Evolutionary conservation across 257 asterid genomes (phyloP).

Genomic region (Solanum piurae): DNA sequence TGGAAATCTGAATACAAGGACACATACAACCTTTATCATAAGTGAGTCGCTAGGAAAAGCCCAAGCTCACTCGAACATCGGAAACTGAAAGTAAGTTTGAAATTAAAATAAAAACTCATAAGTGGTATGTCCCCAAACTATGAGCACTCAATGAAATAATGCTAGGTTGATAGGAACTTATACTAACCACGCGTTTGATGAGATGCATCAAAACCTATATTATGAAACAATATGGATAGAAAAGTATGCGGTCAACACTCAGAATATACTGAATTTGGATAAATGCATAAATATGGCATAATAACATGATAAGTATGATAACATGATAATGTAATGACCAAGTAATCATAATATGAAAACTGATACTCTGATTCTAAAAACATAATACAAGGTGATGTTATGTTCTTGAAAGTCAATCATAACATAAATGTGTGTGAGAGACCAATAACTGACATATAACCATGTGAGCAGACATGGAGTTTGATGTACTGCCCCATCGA

Average conservation of each 20-base stretch:
- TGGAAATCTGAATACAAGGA: neutral
- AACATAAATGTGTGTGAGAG: neutral
- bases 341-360: neutral
- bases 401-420: neutral
- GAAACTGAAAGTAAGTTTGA: neutral
- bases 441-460: neutral
- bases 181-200: neutral
- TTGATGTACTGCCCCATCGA: neutral
- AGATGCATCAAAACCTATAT: neutral
- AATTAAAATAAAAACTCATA: too few relatives aligned
- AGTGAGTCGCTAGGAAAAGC: neutral
- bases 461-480: neutral
- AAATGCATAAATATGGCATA: neutral
- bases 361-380: too few relatives aligned
- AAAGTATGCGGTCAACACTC: neutral
- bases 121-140: neutral
- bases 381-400: neutral
- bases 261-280: neutral
- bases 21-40: neutral
- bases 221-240: neutral
- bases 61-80: neutral
- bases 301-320: too few relatives aligned
- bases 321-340: neutral
- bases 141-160: neutral
- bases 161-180: neutral